phyloP scores from a whole-genome alignment of 495 filamentous ascomycete genomes.

The Corynascus novoguineensis region DNA sequence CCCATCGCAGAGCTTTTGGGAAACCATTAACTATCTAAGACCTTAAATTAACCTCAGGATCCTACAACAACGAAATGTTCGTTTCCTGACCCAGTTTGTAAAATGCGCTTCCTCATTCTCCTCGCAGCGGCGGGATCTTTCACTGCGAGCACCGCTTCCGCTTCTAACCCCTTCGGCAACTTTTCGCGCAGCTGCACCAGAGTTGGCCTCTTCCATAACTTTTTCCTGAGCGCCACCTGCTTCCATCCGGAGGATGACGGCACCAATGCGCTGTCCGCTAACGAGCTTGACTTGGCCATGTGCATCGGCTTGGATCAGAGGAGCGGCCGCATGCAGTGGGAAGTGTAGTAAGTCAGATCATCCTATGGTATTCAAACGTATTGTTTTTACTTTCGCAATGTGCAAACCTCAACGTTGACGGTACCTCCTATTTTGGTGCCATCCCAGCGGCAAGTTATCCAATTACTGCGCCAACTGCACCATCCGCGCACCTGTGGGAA shows the following conservation, averaged over 20 bases:
- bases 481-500: background rate
- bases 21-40: no score
- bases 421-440: no score
- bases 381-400: no score
- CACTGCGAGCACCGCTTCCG: background rate
- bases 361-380: no score
- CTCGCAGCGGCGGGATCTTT: background rate
- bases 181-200: conserved; percentile 19
- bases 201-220: conserved; percentile 8
- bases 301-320: conserved; percentile 22
- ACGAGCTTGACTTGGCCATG: conserved; percentile 20
- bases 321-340: conserved; percentile 6
- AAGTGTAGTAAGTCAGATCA: conserved; percentile 15
- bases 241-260: background rate
- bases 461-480: conserved; percentile 24
- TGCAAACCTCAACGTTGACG: no score
- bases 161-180: background rate
- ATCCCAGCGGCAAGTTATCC: conserved; percentile 19
- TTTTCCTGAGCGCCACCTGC: conserved; percentile 16
- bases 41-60: background rate
- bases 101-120: background rate
- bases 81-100: background rate
- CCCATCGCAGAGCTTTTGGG: no score
- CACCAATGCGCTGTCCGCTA: background rate
- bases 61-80: background rate